Evolutionary conservation across 2,329 filamentous ascomycete species (phyloP), one percentile per base, ranked within the genome.

Genomic region (Fusarium annulatum): DNA sequence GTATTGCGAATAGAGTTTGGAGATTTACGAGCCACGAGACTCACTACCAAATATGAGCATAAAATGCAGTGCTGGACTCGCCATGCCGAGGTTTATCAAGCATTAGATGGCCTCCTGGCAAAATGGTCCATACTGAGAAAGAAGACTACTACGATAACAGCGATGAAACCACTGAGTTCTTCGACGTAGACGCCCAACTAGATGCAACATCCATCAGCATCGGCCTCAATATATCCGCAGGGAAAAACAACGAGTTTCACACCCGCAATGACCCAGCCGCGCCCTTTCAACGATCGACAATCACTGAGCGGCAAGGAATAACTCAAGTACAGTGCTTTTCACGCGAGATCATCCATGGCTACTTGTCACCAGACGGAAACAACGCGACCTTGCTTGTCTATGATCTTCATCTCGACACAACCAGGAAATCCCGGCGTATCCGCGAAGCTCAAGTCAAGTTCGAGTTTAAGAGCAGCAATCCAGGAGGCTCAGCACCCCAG

Each of bases 181-280:
- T 45, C 2, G 61, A 42, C 2, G 12, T 42, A 23, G 61, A 30
- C 8, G 28, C 28, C 28, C 28, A 30, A 9, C 28, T 30, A 30
- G 9, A 30, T 30, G 9, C 28, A 30, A 30, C 72, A 10, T 71
- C 67, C 12, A 30, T 76, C 51, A 71, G 52, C 38, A 73, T 76
- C 41, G 66, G 64, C 9, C 26, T 76, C 33, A 68, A 69, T 53
- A 75, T 71, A 48, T 60, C 60, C 1, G 72, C 69, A 28, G 73
- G 71, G 18, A 46, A 57, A 2, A 61, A 71, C 15, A 76, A 72
- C 39, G 71, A 69, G n/a, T 78, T 75, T 56, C 71, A 73, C 19
- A 74, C 68, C 23, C 71, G 69, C 23, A 79, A 79, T 28, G 68
- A 77, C 45, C 76, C 71, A 12, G 49, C 62, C 3, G 51, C 51